Percentiles rank a stretch among this genome's conserved stretches.
Evolutionary conservation across 2,329 filamentous ascomycete genomes (phyloP).

Genomic region (Exophiala calicioides): DNA sequence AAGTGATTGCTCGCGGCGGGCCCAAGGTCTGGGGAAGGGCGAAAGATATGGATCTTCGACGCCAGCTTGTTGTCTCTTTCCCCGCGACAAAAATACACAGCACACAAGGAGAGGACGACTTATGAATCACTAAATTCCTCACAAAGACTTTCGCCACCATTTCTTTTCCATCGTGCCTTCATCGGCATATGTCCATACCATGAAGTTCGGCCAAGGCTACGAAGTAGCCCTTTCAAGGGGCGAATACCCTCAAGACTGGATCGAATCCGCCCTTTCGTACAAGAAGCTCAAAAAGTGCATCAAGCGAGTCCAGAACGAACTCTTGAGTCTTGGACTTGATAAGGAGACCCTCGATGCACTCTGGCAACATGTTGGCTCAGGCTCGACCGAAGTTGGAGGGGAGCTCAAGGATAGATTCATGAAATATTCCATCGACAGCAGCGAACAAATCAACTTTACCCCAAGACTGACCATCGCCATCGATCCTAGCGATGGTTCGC

Average conservation of each 20-base stretch:
- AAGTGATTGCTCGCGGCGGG: not conserved
- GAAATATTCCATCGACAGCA: conserved; percentile 57
- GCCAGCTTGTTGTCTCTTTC: too few relatives aligned
- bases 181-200: conserved; percentile 39
- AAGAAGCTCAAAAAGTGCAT: conserved; percentile 85
- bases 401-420: conserved; percentile 37
- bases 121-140: too few relatives aligned
- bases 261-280: conserved; percentile 78
- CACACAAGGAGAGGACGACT: too few relatives aligned
- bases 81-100: not conserved
- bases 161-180: too few relatives aligned
- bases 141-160: too few relatives aligned
- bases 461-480: conserved; percentile 72
- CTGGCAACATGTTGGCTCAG: conserved; percentile 54
- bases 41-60: not conserved
- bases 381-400: conserved; percentile 32
- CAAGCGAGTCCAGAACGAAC: conserved; percentile 73
- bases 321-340: conserved; percentile 70
- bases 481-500: conserved; percentile 65
- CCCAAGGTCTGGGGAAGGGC: not conserved
- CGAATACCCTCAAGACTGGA: conserved; percentile 71
- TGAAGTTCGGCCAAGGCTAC: conserved; percentile 87
- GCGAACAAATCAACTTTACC: conserved; percentile 51
- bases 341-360: conserved; percentile 68
- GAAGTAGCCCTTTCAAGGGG: conserved; percentile 68